Percentiles rank a stretch among this genome's conserved stretches.
Conservation (phyloP, 2,329 filamentous ascomycete genomes). For the Trichoderma atrobrunneum region DNA sequence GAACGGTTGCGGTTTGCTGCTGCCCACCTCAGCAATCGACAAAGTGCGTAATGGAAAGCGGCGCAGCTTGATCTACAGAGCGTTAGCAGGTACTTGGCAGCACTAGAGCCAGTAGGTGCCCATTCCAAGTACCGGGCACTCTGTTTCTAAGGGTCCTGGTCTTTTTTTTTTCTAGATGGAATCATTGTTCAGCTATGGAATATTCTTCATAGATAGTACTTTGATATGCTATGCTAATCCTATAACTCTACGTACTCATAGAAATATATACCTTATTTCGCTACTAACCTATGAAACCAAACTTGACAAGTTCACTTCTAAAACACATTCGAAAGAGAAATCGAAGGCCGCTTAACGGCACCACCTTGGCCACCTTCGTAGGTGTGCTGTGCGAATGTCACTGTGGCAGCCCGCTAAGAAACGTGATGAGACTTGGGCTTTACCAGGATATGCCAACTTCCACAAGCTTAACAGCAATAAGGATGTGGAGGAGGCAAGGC, state of each 20-base stretch:
- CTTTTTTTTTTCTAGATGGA: background rate
- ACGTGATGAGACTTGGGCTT: background rate
- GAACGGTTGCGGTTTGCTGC: background rate
- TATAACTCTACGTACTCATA: background rate
- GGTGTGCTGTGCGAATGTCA: background rate
- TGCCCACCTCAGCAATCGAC: background rate
- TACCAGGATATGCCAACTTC: background rate
- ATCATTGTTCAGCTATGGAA: background rate
- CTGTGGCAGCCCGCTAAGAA: background rate
- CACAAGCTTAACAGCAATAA: background rate
- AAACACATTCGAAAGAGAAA: background rate
- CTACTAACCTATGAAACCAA: background rate
- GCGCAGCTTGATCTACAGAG: background rate
- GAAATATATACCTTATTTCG: no score
- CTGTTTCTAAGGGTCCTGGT: background rate
- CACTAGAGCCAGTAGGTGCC: background rate
- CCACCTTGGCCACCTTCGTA: background rate
- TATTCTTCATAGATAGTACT: background rate
- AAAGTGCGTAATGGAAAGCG: slow-evolving; percentile 5
- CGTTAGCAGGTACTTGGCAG: background rate
- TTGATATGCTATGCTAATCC: background rate
- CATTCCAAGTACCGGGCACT: background rate
- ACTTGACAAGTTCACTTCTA: background rate
- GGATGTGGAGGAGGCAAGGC: background rate
- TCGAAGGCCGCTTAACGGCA: background rate